A percentile compares a stretch with the other conserved stretches of the same genome.
These are phyloP conservation scores for Larix kaempferi DNA, from an alignment of 75 land plant genomes.

Conservation along the genomic window DNA sequence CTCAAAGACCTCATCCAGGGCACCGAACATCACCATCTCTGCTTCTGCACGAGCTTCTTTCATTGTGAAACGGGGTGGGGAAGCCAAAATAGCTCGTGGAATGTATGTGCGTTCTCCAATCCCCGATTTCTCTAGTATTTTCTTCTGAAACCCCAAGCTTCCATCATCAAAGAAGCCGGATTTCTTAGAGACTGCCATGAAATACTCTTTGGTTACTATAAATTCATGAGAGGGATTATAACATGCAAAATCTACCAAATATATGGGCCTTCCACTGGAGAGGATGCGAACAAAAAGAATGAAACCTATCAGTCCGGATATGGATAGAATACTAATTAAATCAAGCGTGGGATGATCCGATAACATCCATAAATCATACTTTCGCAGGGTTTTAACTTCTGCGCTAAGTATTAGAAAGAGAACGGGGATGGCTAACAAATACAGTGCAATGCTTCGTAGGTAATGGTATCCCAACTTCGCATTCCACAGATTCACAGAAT, in stretches of 20 bases:
- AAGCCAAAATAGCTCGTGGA: slow-evolving; percentile 27
- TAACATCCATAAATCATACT: slow-evolving; percentile 57
- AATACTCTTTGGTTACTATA: slow-evolving; percentile 19
- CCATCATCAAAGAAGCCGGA: slow-evolving; percentile 47
- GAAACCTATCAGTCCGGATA: slow-evolving; percentile 59
- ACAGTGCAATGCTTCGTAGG: slow-evolving; percentile 60
- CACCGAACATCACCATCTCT: slow-evolving; percentile 51
- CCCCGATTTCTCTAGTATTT: slow-evolving; percentile 46
- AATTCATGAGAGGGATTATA: slow-evolving; percentile 16
- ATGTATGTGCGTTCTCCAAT: slow-evolving; percentile 62
- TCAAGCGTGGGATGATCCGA: slow-evolving; percentile 64
- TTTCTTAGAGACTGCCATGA: slow-evolving; percentile 35
- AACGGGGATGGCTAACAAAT: slow-evolving; percentile 57
- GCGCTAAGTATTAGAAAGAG: slow-evolving; percentile 61
- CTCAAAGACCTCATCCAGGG: slow-evolving; percentile 46
- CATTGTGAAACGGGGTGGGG: slow-evolving; percentile 25
- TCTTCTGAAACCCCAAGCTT: slow-evolving; percentile 37
- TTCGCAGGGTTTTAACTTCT: slow-evolving; percentile 55
- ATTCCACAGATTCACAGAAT: slow-evolving; percentile 86
- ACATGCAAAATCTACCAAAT: slow-evolving; percentile 64
- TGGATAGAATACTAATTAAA: slow-evolving; percentile 49
- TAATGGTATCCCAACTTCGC: slow-evolving; percentile 92
- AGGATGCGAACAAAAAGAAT: slow-evolving; percentile 54
- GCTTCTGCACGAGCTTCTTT: slow-evolving; percentile 63
- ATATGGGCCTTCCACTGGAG: slow-evolving; percentile 63